These are phyloP conservation scores for Amesomyces nigricolor DNA, from an alignment of 2,329 filamentous ascomycete species.

Conservation along the genomic window DNA sequence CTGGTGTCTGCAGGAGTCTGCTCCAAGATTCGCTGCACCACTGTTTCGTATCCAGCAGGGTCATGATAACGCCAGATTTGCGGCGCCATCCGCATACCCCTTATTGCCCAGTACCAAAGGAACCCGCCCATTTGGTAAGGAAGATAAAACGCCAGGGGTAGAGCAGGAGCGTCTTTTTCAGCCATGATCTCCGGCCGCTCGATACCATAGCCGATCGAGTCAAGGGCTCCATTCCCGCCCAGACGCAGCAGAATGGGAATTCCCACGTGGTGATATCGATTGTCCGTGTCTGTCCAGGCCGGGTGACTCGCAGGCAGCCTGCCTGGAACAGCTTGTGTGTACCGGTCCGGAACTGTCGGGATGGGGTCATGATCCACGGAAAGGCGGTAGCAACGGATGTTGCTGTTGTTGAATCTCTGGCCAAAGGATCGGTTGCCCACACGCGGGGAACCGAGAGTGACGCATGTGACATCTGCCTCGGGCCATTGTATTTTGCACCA, in stretches of 20 bases:
- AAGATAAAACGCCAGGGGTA: not conserved
- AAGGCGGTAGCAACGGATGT: slow-evolving; percentile 5
- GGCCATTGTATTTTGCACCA: slow-evolving; percentile 12
- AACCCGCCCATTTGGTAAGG: not conserved
- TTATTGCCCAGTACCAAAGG: not conserved
- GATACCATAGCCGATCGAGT: slow-evolving; percentile 1
- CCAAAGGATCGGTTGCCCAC: slow-evolving; percentile 7
- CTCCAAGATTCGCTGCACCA: not conserved
- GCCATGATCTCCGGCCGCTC: slow-evolving; percentile 7
- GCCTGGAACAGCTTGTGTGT: slow-evolving; percentile 9
- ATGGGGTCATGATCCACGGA: slow-evolving; percentile 5
- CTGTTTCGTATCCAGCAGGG: not conserved
- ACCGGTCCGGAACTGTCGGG: slow-evolving; percentile 11
- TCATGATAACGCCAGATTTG: not conserved
- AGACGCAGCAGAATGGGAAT: slow-evolving; percentile 3
- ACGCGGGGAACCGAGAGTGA: slow-evolving; percentile 8
- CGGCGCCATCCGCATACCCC: not conserved
- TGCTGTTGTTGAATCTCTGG: not conserved
- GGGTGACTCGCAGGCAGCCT: slow-evolving; percentile 1
- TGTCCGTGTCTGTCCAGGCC: not conserved
- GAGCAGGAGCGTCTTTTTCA: slow-evolving; percentile 2
- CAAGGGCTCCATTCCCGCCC: not conserved
- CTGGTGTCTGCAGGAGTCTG: not conserved
- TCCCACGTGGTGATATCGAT: slow-evolving; percentile 8
- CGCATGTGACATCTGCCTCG: slow-evolving; percentile 1